A percentile compares a stretch with the other conserved stretches of the same genome.
phyloP scores from a whole-genome alignment of 148 eudicot genomes.

The Rhododendron henanense region DNA sequence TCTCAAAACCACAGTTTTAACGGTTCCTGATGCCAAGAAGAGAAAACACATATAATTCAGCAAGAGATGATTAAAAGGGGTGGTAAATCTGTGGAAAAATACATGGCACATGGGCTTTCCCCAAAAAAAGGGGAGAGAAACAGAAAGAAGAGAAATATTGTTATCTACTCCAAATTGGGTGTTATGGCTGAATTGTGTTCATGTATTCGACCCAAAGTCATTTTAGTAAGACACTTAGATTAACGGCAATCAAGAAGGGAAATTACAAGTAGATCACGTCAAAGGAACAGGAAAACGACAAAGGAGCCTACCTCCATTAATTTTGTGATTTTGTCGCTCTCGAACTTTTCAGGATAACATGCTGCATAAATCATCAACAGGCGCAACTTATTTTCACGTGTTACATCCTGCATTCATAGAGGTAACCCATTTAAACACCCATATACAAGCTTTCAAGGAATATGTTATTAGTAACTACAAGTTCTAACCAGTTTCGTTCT shows the following conservation, averaged over 20 bases:
- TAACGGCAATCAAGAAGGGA: not conserved
- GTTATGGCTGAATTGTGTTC: not conserved
- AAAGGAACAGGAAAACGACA: not conserved
- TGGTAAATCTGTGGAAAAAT: not conserved
- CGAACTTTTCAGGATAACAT: constrained; percentile 82
- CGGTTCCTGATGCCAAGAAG: not conserved
- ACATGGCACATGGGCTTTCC: not conserved
- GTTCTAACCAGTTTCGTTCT: constrained; percentile 57
- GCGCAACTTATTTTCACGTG: constrained; percentile 82
- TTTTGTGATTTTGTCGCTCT: constrained; percentile 67
- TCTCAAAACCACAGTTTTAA: not conserved
- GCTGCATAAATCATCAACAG: constrained; percentile 96
- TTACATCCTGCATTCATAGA: constrained; percentile 55
- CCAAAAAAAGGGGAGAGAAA: not conserved
- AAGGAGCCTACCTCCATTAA: constrained; percentile 62
- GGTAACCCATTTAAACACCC: not conserved
- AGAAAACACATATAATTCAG: not conserved
- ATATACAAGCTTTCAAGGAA: not conserved
- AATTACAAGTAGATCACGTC: not conserved
- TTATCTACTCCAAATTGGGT: not conserved
- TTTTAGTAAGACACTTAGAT: not conserved
- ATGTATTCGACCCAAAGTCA: not conserved
- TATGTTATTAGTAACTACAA: not conserved
- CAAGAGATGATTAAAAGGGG: not conserved
- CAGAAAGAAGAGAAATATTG: not conserved